Evolutionary conservation across 2,329 filamentous ascomycete species (phyloP).

Genomic region (Fusarium brevicatenulatum): DNA sequence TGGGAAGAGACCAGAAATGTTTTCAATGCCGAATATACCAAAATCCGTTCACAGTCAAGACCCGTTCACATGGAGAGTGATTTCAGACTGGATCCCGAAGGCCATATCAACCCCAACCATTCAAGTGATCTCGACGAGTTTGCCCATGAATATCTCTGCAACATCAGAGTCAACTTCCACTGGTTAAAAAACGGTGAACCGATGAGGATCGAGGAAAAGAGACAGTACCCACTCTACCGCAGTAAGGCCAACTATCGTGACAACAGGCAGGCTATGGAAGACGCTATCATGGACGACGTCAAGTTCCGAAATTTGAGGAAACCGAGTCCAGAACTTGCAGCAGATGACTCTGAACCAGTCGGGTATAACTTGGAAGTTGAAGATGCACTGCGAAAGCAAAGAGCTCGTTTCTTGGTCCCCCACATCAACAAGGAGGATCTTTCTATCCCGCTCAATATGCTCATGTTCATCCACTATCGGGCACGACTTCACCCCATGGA

Average conservation of each 20-base stretch:
- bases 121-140: conserved; percentile 35
- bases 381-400: conserved; percentile 9
- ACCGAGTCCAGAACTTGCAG: background rate
- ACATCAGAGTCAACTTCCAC: background rate
- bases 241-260: conserved; percentile 34
- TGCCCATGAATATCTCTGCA: conserved; percentile 30
- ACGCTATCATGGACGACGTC: background rate
- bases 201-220: background rate
- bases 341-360: background rate
- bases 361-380: conserved; percentile 22
- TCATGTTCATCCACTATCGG: conserved; percentile 38
- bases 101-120: conserved; percentile 14
- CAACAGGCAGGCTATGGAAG: background rate
- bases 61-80: conserved; percentile 7
- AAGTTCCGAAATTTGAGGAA: background rate
- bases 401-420: conserved; percentile 36
- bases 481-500: conserved; percentile 14
- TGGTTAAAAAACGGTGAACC: background rate
- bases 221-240: conserved; percentile 29
- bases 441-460: conserved; percentile 20
- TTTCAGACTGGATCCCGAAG: conserved; percentile 23
- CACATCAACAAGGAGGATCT: conserved; percentile 39
- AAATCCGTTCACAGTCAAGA: background rate
- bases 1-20: conserved; percentile 18
- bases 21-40: conserved; percentile 30